Conservation (phyloP, 2,329 filamentous ascomycete species). For the Ascochyta clinopodiicola region DNA sequence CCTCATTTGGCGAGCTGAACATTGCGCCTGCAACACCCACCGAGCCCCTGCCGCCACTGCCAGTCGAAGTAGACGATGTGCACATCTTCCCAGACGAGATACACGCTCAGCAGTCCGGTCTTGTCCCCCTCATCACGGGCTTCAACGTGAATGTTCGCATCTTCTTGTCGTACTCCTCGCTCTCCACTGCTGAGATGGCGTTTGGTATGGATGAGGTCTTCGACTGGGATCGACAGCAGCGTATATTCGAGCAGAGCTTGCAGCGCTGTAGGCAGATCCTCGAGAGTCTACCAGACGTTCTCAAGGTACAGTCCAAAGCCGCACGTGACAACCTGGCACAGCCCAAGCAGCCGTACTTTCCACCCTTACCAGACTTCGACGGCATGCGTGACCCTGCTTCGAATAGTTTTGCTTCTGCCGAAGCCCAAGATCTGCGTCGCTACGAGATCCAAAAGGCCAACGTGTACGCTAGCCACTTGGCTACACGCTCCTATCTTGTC, state of each 20-base stretch:
- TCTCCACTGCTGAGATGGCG: conserved; percentile 80
- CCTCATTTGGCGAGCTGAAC: conserved; percentile 72
- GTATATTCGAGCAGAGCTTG: conserved; percentile 74
- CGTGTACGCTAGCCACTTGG: conserved; percentile 81
- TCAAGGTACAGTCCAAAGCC: conserved; percentile 63
- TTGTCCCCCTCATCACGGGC: conserved; percentile 74
- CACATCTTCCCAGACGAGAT: conserved; percentile 77
- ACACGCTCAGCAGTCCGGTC: conserved; percentile 70
- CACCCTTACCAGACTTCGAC: conserved; percentile 46
- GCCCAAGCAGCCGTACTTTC: conserved; percentile 43
- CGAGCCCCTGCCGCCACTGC: conserved; percentile 79
- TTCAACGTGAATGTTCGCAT: conserved; percentile 82
- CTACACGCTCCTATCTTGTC: conserved; percentile 82
- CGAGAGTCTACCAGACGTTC: conserved; percentile 70
- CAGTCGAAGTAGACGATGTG: conserved; percentile 82
- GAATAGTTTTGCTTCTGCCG: conserved; percentile 31
- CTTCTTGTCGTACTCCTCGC: conserved; percentile 78
- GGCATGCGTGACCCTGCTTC: conserved; percentile 36
- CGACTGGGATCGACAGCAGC: conserved; percentile 78
- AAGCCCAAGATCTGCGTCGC: conserved; percentile 49
- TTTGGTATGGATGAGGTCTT: conserved; percentile 80
- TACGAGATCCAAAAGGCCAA: conserved; percentile 93
- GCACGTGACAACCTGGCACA: conserved; percentile 41
- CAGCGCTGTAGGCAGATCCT: conserved; percentile 73
- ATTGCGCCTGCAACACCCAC: conserved; percentile 78